Evolutionary conservation across 768 basidiomycete species (phyloP), one percentile per base, ranked within the genome.

Genomic region (Suillus clintonianus): DNA sequence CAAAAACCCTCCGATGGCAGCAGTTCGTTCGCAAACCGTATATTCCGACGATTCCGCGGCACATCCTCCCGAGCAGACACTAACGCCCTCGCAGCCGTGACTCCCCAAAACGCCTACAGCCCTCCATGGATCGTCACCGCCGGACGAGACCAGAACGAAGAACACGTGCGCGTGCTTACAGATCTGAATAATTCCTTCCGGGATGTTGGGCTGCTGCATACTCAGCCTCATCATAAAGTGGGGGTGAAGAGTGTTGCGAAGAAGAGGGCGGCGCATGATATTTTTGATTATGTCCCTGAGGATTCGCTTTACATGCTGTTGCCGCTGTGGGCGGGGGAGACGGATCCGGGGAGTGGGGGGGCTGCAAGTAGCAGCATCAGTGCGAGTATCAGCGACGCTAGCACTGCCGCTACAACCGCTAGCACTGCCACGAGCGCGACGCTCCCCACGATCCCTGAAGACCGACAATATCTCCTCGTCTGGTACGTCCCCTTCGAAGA

Each of bases 231-330:
- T 61, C 78, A 75, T 62, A 78, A 74, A 63, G 67, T 74, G 48
- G 68, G 70, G 13, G 67, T 63, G 62, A 68, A 64, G 58, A 13
- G 47, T 43, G 27, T 59, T 67, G 67, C 62, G 54, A 73, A 64
- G 64, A 73, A 64, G 65, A 70, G 64, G 22, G 73, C 51, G 61
- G 56, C 32, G 10, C 64, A 70, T 6, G 81, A 85, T 63, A 79
- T 90, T 65, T 85, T 92, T 62, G 81, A 84, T 39, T 79, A 85
- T 39, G 81, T 94, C 42, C 89, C 89, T 0, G 75, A 83, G 6
- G 90, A 93, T 15, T 85, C 86, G 27, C 78, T 93, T 59, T 92
- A 89, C 72, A 94, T 94, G 92, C 82, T 93, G 30, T 80, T 94
- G 19, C 92, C 92, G 17, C 80, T 94, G n/a, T 94, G 92, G 91